phyloP scores from a whole-genome alignment of 1,284 basidiomycete species.

The Cryptococcus sp. region DNA sequence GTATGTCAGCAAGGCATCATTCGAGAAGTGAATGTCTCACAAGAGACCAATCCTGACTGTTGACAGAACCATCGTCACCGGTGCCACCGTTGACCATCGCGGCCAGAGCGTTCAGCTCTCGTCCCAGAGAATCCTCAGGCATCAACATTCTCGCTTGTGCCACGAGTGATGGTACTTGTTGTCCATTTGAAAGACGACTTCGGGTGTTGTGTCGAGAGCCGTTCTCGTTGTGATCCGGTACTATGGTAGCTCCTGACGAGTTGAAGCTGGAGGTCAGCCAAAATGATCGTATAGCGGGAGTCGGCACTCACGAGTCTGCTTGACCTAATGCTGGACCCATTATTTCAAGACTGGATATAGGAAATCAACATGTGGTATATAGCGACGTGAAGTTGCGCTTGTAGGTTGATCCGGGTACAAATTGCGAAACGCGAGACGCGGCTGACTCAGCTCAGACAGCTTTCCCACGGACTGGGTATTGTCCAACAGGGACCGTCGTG shows the following conservation, averaged over 20 bases:
- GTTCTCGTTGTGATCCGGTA: constrained; percentile 7
- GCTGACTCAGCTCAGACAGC: too few species aligned
- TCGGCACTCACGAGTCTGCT: constrained; percentile 1
- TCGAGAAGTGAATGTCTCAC: too few species aligned
- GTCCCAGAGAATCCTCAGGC: not conserved
- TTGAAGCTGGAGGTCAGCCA: constrained; percentile 10
- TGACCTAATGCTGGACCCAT: constrained; percentile 1
- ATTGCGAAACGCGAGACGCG: too few species aligned
- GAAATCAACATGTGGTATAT: too few species aligned
- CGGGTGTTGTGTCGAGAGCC: not conserved
- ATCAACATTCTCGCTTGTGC: not conserved
- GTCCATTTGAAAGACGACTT: not conserved
- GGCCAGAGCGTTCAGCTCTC: not conserved
- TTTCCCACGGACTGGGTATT: too few species aligned
- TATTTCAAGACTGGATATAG: not conserved
- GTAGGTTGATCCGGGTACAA: too few species aligned
- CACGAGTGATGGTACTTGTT: not conserved
- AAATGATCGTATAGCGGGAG: too few species aligned
- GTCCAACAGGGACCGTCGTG: too few species aligned
- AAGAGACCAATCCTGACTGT: not conserved
- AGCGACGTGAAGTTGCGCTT: too few species aligned
- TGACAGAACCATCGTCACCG: not conserved
- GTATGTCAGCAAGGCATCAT: too few species aligned
- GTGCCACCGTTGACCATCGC: not conserved
- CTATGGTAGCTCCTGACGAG: constrained; percentile 17